These are phyloP conservation scores for Populus tremula DNA, from an alignment of 345 rosid genomes.

Conservation along the genomic window DNA sequence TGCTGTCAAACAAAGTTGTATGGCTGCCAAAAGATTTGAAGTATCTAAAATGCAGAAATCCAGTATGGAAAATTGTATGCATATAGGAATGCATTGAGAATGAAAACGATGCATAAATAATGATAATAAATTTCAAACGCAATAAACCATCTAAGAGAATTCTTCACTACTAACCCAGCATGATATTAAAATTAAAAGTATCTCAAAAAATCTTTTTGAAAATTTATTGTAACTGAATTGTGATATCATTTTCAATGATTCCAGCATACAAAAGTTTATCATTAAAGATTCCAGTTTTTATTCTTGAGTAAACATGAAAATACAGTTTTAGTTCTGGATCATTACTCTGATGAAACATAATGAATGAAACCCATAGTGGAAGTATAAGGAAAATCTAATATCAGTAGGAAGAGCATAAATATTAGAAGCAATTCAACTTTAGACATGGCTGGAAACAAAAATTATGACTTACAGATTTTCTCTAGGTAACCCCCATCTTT, in stretches of 20 bases:
- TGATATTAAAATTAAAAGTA: not conserved
- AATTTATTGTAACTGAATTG: not conserved
- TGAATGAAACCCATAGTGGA: not conserved
- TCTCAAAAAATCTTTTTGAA: too few relatives aligned
- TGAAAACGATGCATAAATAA: too few relatives aligned
- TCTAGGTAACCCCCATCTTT: conserved; percentile 39
- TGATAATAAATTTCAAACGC: not conserved
- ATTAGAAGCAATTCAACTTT: not conserved
- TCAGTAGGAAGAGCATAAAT: too few relatives aligned
- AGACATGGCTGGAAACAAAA: conserved; percentile 29
- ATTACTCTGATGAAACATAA: not conserved
- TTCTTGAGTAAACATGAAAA: not conserved
- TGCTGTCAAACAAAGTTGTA: not conserved
- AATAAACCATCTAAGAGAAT: not conserved
- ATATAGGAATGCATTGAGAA: too few relatives aligned
- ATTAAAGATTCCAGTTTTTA: not conserved
- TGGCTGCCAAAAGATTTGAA: not conserved
- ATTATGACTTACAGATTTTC: conserved; percentile 33
- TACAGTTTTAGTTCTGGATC: not conserved
- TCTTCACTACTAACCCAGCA: not conserved
- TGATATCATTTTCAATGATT: not conserved
- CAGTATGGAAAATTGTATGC: not conserved
- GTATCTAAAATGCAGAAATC: not conserved
- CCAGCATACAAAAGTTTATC: not conserved
- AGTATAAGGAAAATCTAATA: not conserved